Base-by-base conservation (phyloP, 1,139 yeast genomes). In the Petasospora fabianii region DNA sequence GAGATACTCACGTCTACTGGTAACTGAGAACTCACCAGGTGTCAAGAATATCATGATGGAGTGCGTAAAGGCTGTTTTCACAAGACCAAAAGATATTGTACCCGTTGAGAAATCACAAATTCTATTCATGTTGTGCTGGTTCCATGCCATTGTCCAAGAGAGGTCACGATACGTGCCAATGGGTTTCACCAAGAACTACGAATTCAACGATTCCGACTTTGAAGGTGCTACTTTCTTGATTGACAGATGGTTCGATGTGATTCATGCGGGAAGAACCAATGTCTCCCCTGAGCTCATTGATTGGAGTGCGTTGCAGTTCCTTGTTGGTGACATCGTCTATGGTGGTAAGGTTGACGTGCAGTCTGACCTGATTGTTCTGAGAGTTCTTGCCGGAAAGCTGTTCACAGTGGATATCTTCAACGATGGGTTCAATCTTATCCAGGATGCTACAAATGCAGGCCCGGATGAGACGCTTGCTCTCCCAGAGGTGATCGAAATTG, bases 151-250 rank as follows among this genome's bases (percentile, higher is more conserved):
- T 2, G 52, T 86, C 4, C 69, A 70, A 32, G 87, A 81, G 44
- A 62, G 86, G 39, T 59, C 74, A 32, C 68, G 82, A 32, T 82
- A 70, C 48, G 69, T 69, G 2, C 88, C 92, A 0, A 56, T 73
- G 6, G 85, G 94, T 1, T 84, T 85, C 61, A 54, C 64, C 2
- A 73, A 73, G 50, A 54, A 51, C 7, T 83, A 84, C 54, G 95
- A 84, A 45, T 74, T 87, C 51, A 84, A 77, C 54, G 87, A 84
- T 44, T 64, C 80, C n/a, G 96, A 88, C 56, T 73, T 82, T 44
- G 65, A 66, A n/a, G 68, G 77, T 27, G 80, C 77, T 2, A 48
- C 67, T 11, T 56, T 53, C 35, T 66, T 77, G 3, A 59, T 83
- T 24, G 69, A 68, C 29, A 59, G 64, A 30, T 59, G 73, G 58